Evolutionary conservation across 176 grass and related monocot genomes (phyloP).

Genomic region (Pontederia paniculata): DNA sequence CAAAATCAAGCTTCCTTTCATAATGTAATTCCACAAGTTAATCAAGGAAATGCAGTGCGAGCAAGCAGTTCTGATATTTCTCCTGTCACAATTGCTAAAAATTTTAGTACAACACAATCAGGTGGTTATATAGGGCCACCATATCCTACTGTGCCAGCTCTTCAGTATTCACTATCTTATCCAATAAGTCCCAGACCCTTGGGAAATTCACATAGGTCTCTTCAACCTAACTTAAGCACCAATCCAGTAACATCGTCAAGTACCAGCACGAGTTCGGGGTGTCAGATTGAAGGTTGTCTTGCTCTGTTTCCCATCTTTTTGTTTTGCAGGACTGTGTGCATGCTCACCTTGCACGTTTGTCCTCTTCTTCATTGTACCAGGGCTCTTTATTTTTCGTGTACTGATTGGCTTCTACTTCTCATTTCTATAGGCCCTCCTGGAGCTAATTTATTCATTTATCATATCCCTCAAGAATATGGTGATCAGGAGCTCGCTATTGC

Average conservation of each 20-base stretch:
- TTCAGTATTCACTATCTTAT: slow-evolving; percentile 60
- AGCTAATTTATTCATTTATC: slow-evolving; percentile 86
- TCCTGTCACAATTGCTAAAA: slow-evolving; percentile 44
- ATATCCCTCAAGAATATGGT: slow-evolving; percentile 72
- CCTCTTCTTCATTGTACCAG: not conserved
- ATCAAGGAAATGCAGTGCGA: slow-evolving; percentile 51
- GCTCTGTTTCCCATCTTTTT: slow-evolving; percentile 1
- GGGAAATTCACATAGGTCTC: slow-evolving; percentile 33
- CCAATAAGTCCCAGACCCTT: slow-evolving; percentile 41
- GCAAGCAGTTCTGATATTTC: slow-evolving; percentile 63
- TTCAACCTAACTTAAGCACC: slow-evolving; percentile 34
- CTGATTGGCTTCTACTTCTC: not conserved
- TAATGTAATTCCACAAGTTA: slow-evolving; percentile 56
- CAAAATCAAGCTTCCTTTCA: slow-evolving; percentile 84
- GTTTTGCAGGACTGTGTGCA: not conserved
- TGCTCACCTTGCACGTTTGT: not conserved
- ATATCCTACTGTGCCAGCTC: slow-evolving; percentile 43
- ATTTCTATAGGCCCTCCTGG: slow-evolving; percentile 60
- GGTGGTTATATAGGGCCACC: slow-evolving; percentile 32
- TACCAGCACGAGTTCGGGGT: slow-evolving; percentile 29
- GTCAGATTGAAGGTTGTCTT: slow-evolving; percentile 55
- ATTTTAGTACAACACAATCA: slow-evolving; percentile 58
- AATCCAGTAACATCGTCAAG: slow-evolving; percentile 31
- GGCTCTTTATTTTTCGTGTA: not conserved
- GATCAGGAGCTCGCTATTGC: slow-evolving; percentile 78